Conservation (phyloP, 2,329 filamentous ascomycete species). For the Neonectria ditissima region DNA sequence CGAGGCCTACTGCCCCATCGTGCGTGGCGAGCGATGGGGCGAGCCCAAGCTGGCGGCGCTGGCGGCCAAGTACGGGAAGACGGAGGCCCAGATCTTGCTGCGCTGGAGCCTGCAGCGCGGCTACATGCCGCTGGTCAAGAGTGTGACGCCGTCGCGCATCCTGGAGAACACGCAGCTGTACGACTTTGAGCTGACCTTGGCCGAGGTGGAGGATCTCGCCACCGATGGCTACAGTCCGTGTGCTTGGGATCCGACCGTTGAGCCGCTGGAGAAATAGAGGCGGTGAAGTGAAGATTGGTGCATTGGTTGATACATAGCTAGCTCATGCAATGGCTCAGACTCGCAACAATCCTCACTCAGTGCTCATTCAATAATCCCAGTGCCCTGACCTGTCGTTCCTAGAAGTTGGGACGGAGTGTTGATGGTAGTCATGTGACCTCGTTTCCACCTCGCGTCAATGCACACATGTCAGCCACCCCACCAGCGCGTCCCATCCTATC, state of each 20-base stretch:
- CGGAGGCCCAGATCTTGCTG: conserved; percentile 81
- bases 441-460: conserved; percentile 42
- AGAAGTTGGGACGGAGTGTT: conserved; percentile 15
- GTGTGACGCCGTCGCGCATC: conserved; percentile 75
- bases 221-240: conserved; percentile 66
- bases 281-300: too few relatives aligned
- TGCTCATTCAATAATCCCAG: not conserved
- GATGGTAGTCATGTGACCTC: conserved; percentile 40
- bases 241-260: conserved; percentile 67
- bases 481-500: conserved; percentile 17
- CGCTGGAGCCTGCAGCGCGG: conserved; percentile 87
- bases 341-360: not conserved
- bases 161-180: conserved; percentile 69
- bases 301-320: not conserved
- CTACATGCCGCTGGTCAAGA: conserved; percentile 80
- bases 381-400: not conserved
- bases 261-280: conserved; percentile 56
- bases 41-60: conserved; percentile 74
- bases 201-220: conserved; percentile 63
- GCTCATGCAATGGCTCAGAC: not conserved
- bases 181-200: conserved; percentile 66
- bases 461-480: conserved; percentile 27
- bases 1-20: conserved; percentile 72
- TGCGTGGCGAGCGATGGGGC: conserved; percentile 76
- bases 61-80: conserved; percentile 78